These are phyloP conservation scores for Catenaria anguillulae DNA, from an alignment of 371 early-diverging fungal species.

Conservation along the genomic window DNA sequence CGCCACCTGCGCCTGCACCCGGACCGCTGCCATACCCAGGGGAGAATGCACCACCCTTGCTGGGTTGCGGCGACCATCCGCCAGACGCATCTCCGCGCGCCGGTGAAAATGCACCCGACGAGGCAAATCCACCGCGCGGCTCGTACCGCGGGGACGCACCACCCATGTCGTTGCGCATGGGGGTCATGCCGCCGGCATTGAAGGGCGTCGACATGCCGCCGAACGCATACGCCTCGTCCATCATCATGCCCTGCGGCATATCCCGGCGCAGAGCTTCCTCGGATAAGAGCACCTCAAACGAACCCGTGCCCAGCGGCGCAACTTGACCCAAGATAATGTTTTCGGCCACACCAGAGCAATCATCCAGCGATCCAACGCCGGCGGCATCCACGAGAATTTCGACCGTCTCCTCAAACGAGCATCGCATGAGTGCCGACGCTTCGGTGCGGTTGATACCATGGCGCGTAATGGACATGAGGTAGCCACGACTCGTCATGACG, in stretches of 20 bases:
- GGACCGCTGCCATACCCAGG: too few relatives aligned
- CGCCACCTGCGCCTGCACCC: neutral
- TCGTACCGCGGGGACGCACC: too few relatives aligned
- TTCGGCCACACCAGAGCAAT: conserved; percentile 92
- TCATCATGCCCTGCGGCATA: conserved; percentile 1
- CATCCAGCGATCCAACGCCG: conserved; percentile 80
- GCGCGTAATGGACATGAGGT: conserved; percentile 94
- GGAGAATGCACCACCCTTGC: too few relatives aligned
- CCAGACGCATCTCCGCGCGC: too few relatives aligned
- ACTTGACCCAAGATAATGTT: conserved; percentile 98
- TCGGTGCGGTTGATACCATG: conserved; percentile 98
- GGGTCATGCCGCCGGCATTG: neutral
- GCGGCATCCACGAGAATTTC: conserved; percentile 98
- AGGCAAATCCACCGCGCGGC: too few relatives aligned
- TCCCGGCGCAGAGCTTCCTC: conserved; percentile 62
- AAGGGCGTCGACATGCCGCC: conserved; percentile 2
- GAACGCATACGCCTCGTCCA: conserved; percentile 6
- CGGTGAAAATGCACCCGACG: too few relatives aligned
- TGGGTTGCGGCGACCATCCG: neutral
- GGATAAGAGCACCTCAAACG: conserved; percentile 82
- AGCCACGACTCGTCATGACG: conserved; percentile 95
- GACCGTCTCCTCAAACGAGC: conserved; percentile 99
- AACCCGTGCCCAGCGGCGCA: conserved; percentile 96
- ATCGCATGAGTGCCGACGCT: conserved; percentile 91
- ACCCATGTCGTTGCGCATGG: too few relatives aligned